A percentile compares a stretch with the other conserved stretches of the same genome.
Conservation (phyloP, 805 yeast species). For the Starmera caribaea region DNA sequence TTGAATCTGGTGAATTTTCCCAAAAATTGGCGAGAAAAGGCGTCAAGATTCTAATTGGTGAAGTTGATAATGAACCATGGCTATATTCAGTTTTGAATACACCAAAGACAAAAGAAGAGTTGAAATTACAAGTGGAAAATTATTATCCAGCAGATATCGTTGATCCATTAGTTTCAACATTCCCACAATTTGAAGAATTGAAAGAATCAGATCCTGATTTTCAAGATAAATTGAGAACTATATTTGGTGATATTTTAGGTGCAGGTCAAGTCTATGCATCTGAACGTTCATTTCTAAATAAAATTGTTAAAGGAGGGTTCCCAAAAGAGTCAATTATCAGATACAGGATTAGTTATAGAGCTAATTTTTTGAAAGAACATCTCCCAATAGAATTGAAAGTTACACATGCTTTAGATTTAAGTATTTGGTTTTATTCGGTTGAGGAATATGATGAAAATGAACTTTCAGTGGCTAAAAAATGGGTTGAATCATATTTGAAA, state of each 20-base stretch:
- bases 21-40: slow-evolving; percentile 12
- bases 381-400: slow-evolving; percentile 4
- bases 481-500: neutral
- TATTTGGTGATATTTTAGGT: slow-evolving; percentile 26
- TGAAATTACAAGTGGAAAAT: slow-evolving; percentile 24
- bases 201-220: slow-evolving; percentile 9
- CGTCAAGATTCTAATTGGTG: slow-evolving; percentile 22
- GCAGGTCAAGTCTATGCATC: slow-evolving; percentile 32
- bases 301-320: slow-evolving; percentile 17
- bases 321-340: slow-evolving; percentile 20
- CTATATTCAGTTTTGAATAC: slow-evolving; percentile 23
- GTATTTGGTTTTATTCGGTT: neutral
- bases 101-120: slow-evolving; percentile 19
- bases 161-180: slow-evolving; percentile 17
- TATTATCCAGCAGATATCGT: slow-evolving; percentile 24
- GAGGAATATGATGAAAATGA: neutral
- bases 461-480: neutral
- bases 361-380: slow-evolving; percentile 14
- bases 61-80: slow-evolving; percentile 24
- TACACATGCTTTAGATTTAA: neutral
- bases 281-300: slow-evolving; percentile 24
- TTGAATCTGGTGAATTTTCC: slow-evolving; percentile 21
- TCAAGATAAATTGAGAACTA: slow-evolving; percentile 11
- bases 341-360: slow-evolving; percentile 22
- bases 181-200: slow-evolving; percentile 9